These are phyloP conservation scores for Paramarasmius palmivorus DNA, from an alignment of 1,284 basidiomycete species.

Conservation along the genomic window DNA sequence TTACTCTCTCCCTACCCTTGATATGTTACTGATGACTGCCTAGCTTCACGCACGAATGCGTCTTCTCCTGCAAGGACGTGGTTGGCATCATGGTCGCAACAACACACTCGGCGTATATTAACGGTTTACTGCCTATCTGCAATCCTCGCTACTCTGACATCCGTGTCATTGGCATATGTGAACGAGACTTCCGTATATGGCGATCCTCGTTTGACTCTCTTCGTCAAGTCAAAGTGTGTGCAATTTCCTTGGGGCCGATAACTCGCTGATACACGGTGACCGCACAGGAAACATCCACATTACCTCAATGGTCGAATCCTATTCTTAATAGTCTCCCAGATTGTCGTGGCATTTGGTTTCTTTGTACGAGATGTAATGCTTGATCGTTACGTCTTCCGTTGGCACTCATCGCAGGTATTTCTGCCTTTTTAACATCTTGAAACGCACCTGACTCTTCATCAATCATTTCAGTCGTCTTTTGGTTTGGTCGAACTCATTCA, in stretches of 20 bases:
- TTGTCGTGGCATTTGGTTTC: conserved; percentile 44
- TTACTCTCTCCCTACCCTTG: not conserved
- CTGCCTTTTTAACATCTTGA: conserved; percentile 7
- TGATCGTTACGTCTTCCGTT: conserved; percentile 57
- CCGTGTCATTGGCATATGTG: conserved; percentile 38
- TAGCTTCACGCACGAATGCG: conserved; percentile 47
- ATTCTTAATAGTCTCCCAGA: conserved; percentile 57
- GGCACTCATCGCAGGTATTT: conserved; percentile 27
- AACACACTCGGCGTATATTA: conserved; percentile 42
- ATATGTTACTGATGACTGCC: not conserved
- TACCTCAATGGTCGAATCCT: conserved; percentile 67
- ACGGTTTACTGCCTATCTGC: conserved; percentile 47
- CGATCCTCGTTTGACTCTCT: conserved; percentile 48
- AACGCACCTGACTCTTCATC: conserved; percentile 2
- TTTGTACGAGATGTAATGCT: conserved; percentile 54
- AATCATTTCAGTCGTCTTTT: conserved; percentile 18
- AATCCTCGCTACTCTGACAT: conserved; percentile 37
- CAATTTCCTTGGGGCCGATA: not conserved
- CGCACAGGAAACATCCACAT: conserved; percentile 63
- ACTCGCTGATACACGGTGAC: not conserved
- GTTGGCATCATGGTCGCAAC: conserved; percentile 44
- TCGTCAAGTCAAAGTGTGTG: conserved; percentile 65
- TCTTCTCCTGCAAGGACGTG: conserved; percentile 54
- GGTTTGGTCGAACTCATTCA: conserved; percentile 32
- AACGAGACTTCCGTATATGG: conserved; percentile 28